phyloP scores from a whole-genome alignment of 176 grass and related monocot genomes.

The Musa itinerans region DNA sequence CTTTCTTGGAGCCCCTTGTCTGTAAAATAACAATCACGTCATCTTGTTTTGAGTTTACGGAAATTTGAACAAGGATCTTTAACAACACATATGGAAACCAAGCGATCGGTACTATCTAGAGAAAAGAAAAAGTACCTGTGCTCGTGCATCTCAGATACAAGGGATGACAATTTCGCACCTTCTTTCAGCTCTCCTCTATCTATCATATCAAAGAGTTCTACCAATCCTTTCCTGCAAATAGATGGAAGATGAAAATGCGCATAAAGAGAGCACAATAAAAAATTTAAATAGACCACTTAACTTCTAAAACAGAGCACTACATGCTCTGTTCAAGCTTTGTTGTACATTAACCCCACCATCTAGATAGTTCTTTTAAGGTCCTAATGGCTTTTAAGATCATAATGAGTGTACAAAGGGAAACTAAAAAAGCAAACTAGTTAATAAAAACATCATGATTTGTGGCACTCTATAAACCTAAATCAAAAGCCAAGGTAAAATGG shows the following conservation, averaged over 20 bases:
- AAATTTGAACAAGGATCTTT: neutral
- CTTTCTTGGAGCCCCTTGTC: constrained; percentile 81
- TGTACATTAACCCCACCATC: neutral
- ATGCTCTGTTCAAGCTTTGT: too few relatives aligned
- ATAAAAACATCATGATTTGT: too few relatives aligned
- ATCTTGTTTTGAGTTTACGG: neutral
- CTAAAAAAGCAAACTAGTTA: too few relatives aligned
- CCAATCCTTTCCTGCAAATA: constrained; percentile 73
- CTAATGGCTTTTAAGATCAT: neutral
- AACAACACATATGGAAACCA: neutral
- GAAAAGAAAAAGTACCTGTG: constrained; percentile 42
- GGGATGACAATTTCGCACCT: constrained; percentile 50
- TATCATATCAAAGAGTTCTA: constrained; percentile 83
- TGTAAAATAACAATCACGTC: constrained; percentile 18
- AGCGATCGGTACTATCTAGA: neutral
- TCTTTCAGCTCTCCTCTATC: constrained; percentile 64
- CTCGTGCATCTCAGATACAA: constrained; percentile 76
- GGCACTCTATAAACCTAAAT: too few relatives aligned
- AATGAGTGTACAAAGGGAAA: too few relatives aligned
- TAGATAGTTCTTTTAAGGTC: neutral
- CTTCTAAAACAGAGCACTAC: too few relatives aligned
- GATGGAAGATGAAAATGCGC: neutral
- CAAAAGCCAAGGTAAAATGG: too few relatives aligned
- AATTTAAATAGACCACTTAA: neutral
- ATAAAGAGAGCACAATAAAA: neutral